phyloP scores from a whole-genome alignment of 768 basidiomycete species.

The Suillus occidentalis region DNA sequence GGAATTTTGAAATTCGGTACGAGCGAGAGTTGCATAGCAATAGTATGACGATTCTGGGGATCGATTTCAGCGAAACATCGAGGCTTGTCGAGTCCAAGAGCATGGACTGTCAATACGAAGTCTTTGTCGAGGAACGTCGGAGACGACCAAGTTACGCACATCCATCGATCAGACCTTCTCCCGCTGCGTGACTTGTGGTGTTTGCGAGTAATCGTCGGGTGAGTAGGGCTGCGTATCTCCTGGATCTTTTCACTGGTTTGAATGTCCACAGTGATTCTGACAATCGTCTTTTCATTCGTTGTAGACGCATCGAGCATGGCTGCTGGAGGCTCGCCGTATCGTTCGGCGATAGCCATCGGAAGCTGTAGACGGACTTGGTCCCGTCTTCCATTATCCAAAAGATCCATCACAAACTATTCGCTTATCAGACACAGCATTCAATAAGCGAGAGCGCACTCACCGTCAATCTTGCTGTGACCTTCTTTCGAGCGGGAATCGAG shows the following conservation, averaged over 20 bases:
- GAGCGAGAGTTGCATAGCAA: constrained; percentile 55
- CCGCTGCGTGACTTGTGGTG: constrained; percentile 36
- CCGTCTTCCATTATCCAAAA: constrained; percentile 47
- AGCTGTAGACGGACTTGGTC: constrained; percentile 57
- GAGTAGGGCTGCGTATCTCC: constrained; percentile 44
- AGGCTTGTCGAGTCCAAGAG: constrained; percentile 50
- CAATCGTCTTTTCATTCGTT: constrained; percentile 32
- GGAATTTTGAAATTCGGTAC: constrained; percentile 51
- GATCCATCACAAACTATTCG: constrained; percentile 50
- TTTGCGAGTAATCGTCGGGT: constrained; percentile 33
- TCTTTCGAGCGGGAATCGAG: constrained; percentile 44
- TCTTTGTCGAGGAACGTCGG: constrained; percentile 43
- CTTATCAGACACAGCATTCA: neutral
- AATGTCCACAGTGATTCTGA: constrained; percentile 44
- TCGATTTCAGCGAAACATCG: constrained; percentile 55
- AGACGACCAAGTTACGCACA: constrained; percentile 42
- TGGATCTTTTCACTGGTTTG: constrained; percentile 49
- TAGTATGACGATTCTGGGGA: constrained; percentile 24
- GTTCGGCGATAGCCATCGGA: constrained; percentile 47
- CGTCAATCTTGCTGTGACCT: constrained; percentile 41
- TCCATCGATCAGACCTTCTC: constrained; percentile 40
- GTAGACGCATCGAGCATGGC: constrained; percentile 35
- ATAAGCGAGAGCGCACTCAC: constrained; percentile 30
- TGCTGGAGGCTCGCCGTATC: constrained; percentile 50
- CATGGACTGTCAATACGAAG: constrained; percentile 51